Conservation (phyloP, 2,329 filamentous ascomycete species). For the Ophiosphaerella herpotricha region DNA sequence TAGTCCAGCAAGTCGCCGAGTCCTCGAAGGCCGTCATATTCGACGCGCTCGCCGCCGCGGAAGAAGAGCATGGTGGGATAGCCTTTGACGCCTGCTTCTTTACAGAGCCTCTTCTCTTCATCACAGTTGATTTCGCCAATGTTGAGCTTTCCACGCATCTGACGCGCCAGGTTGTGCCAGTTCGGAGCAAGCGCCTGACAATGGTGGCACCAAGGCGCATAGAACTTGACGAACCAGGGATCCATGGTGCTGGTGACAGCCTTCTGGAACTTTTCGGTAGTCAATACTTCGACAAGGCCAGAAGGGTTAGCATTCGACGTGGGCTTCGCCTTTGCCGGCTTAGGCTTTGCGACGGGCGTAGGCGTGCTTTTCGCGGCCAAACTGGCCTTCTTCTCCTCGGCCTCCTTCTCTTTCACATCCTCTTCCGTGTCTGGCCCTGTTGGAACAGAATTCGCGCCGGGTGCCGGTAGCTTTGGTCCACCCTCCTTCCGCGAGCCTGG, state of each 20-base stretch:
- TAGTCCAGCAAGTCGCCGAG: slow-evolving; percentile 88
- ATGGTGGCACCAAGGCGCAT: slow-evolving; percentile 95
- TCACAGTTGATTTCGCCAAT: slow-evolving; percentile 97
- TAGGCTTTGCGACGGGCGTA: slow-evolving; percentile 35
- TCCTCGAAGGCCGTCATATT: slow-evolving; percentile 90
- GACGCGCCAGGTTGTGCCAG: slow-evolving; percentile 87
- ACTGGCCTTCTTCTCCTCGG: slow-evolving; percentile 15
- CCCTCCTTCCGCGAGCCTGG: slow-evolving; percentile 77
- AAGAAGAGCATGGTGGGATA: slow-evolving; percentile 95
- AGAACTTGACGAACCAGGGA: slow-evolving; percentile 99
- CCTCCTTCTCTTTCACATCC: slow-evolving; percentile 41
- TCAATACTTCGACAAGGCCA: slow-evolving; percentile 76
- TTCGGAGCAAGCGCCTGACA: slow-evolving; percentile 90
- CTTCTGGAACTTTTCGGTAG: slow-evolving; percentile 82
- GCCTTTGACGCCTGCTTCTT: slow-evolving; percentile 77
- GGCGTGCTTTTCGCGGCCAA: slow-evolving; percentile 20
- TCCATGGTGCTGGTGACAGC: slow-evolving; percentile 85
- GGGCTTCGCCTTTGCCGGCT: slow-evolving; percentile 25
- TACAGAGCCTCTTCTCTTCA: slow-evolving; percentile 82
- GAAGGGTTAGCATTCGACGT: slow-evolving; percentile 65
- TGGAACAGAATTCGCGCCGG: slow-evolving; percentile 63
- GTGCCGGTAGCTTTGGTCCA: slow-evolving; percentile 70
- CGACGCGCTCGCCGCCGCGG: slow-evolving; percentile 85
- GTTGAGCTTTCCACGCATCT: slow-evolving; percentile 88
- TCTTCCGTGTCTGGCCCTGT: slow-evolving; percentile 43